These are phyloP conservation scores for Candida quercuum DNA, from an alignment of 805 yeast genomes.

Conservation along the genomic window DNA sequence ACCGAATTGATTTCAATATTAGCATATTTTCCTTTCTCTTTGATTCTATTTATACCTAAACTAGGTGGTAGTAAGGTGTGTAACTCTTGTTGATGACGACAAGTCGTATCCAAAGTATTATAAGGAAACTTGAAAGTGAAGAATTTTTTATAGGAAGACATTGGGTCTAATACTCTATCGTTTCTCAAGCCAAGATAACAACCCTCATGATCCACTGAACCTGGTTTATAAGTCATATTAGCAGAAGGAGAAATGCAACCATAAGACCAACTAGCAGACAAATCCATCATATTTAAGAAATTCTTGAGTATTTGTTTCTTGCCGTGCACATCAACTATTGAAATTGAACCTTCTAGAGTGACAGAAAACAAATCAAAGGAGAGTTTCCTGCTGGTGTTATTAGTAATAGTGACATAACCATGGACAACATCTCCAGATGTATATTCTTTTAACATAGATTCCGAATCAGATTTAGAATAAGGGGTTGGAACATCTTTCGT, in stretches of 20 bases:
- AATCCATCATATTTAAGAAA: slow-evolving; percentile 54
- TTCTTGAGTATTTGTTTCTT: slow-evolving; percentile 38
- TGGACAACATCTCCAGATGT: slow-evolving; percentile 63
- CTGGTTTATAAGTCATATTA: slow-evolving; percentile 41
- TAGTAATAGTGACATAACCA: slow-evolving; percentile 51
- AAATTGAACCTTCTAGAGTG: slow-evolving; percentile 38
- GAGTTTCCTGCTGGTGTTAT: slow-evolving; percentile 39
- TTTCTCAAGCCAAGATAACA: slow-evolving; percentile 44
- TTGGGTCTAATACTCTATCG: slow-evolving; percentile 43
- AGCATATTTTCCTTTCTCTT: slow-evolving; percentile 26
- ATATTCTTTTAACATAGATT: slow-evolving; percentile 45
- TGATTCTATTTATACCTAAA: slow-evolving; percentile 31
- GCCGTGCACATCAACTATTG: slow-evolving; percentile 25
- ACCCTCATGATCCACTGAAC: slow-evolving; percentile 43
- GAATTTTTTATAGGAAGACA: slow-evolving; percentile 48
- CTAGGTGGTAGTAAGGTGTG: slow-evolving; percentile 37
- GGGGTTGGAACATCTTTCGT: slow-evolving; percentile 48
- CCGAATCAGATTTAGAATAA: slow-evolving; percentile 20
- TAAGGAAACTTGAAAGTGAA: slow-evolving; percentile 56
- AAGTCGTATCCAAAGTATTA: slow-evolving; percentile 45
- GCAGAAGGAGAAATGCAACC: slow-evolving; percentile 47
- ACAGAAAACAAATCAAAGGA: slow-evolving; percentile 60
- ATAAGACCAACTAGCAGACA: slow-evolving; percentile 49
- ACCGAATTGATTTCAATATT: slow-evolving; percentile 26
- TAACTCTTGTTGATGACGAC: slow-evolving; percentile 38